Conservation (phyloP, 331 rosid genomes). For the Acacia concinna region DNA sequence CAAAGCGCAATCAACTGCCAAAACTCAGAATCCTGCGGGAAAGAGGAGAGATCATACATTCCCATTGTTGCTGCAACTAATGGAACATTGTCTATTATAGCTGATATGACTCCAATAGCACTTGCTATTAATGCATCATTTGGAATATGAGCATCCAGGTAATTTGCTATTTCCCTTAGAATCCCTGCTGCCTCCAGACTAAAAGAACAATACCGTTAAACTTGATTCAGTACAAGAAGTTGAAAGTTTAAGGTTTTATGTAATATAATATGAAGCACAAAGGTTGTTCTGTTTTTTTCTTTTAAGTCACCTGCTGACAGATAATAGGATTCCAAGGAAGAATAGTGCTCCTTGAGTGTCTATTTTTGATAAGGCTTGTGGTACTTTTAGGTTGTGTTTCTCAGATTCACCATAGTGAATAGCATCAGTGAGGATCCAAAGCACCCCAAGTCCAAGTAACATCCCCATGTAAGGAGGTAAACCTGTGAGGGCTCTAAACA, state of each 20-base stretch:
- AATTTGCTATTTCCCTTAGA: constrained; percentile 86
- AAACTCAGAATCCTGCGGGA: constrained; percentile 86
- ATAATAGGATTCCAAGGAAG: constrained; percentile 93
- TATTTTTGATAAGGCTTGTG: constrained; percentile 88
- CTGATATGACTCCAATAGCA: constrained; percentile 79
- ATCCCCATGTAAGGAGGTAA: constrained; percentile 97
- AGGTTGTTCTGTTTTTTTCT: not conserved
- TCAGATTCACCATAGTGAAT: constrained; percentile 91
- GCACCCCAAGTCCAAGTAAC: constrained; percentile 87
- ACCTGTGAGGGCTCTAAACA: constrained; percentile 86
- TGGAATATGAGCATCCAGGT: constrained; percentile 71
- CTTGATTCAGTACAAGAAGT: constrained; percentile 16
- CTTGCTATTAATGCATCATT: constrained; percentile 69
- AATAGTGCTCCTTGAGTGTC: constrained; percentile 91
- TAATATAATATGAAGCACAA: not conserved
- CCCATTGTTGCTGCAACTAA: constrained; percentile 96
- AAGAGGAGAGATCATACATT: constrained; percentile 82
- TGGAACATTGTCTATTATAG: constrained; percentile 88
- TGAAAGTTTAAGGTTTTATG: not conserved
- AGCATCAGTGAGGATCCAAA: constrained; percentile 95
- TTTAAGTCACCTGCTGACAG: constrained; percentile 85
- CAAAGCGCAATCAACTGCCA: constrained; percentile 89
- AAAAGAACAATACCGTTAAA: constrained; percentile 17
- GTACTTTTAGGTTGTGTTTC: constrained; percentile 78
- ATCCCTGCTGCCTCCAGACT: constrained; percentile 92